Conservation (phyloP, 768 basidiomycete species). For the Podaxis carcinomalis region DNA sequence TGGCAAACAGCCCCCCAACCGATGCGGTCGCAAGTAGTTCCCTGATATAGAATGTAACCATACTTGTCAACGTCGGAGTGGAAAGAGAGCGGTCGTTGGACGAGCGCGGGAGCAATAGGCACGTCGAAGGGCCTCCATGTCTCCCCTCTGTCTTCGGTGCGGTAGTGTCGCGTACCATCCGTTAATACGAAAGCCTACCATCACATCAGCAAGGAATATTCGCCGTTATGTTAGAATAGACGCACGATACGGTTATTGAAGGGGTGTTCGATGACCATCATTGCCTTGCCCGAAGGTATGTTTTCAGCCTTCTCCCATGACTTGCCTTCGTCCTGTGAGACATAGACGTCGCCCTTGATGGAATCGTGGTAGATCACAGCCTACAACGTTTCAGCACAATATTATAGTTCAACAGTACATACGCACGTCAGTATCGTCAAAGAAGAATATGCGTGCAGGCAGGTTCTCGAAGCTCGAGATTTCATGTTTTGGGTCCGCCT, state of each 20-base stretch:
- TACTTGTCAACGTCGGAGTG: slow-evolving; percentile 72
- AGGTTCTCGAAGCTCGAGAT: slow-evolving; percentile 63
- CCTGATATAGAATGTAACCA: slow-evolving; percentile 78
- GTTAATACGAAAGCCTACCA: slow-evolving; percentile 85
- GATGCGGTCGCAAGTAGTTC: slow-evolving; percentile 51
- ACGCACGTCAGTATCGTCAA: slow-evolving; percentile 82
- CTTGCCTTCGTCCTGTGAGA: slow-evolving; percentile 89
- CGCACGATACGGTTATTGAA: slow-evolving; percentile 72
- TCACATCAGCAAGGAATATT: neutral
- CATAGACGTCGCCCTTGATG: slow-evolving; percentile 59
- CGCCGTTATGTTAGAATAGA: neutral
- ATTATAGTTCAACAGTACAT: neutral
- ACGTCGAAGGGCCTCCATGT: slow-evolving; percentile 83
- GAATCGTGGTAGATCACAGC: slow-evolving; percentile 80
- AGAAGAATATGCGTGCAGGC: slow-evolving; percentile 80
- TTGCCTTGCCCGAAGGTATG: slow-evolving; percentile 53
- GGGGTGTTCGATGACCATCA: slow-evolving; percentile 83
- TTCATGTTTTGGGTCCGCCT: slow-evolving; percentile 34
- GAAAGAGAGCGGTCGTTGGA: slow-evolving; percentile 73
- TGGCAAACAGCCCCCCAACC: slow-evolving; percentile 60
- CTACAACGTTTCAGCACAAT: slow-evolving; percentile 4
- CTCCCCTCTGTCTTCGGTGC: slow-evolving; percentile 82
- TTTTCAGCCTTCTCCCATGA: slow-evolving; percentile 46
- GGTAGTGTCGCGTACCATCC: slow-evolving; percentile 71
- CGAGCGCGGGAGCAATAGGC: slow-evolving; percentile 52